Conservation (phyloP, 1,284 basidiomycete species). For the Cutaneotrichosporon mucoides region DNA sequence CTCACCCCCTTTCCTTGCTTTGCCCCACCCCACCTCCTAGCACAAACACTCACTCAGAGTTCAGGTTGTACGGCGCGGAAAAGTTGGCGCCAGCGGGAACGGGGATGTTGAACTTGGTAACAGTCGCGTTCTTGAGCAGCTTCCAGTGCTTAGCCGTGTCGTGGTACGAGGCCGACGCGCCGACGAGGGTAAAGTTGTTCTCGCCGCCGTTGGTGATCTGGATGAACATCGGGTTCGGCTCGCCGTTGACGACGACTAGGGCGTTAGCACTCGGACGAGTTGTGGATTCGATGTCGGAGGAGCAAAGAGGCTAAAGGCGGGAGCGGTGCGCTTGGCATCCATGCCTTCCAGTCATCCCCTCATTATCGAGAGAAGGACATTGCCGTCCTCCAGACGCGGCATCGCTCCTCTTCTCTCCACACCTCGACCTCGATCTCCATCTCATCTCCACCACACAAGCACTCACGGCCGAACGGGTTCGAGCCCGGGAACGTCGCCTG, state of each 20-base stretch:
- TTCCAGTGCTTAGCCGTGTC: constrained; percentile 63
- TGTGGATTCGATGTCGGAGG: no score
- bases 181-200: constrained; percentile 68
- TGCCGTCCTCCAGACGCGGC: no score
- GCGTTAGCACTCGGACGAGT: no score
- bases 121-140: constrained; percentile 60
- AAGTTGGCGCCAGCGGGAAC: constrained; percentile 63
- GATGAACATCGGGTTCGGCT: constrained; percentile 67
- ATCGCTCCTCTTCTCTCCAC: no score
- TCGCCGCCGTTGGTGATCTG: constrained; percentile 70
- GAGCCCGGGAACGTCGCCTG: constrained; percentile 66
- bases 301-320: no score
- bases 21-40: no score
- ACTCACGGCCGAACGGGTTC: constrained; percentile 76
- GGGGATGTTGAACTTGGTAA: constrained; percentile 59
- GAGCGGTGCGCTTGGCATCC: no score
- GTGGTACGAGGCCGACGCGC: constrained; percentile 67
- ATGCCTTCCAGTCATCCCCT: no score
- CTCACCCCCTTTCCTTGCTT: no score
- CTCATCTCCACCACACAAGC: not conserved
- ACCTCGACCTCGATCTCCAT: no score
- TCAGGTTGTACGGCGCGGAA: constrained; percentile 68
- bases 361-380: no score
- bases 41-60: constrained; percentile 68
- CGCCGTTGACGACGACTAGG: constrained; percentile 77